Evolutionary conservation across 2,329 filamentous ascomycete genomes (phyloP).

Genomic region (Penicillium verrucosum): DNA sequence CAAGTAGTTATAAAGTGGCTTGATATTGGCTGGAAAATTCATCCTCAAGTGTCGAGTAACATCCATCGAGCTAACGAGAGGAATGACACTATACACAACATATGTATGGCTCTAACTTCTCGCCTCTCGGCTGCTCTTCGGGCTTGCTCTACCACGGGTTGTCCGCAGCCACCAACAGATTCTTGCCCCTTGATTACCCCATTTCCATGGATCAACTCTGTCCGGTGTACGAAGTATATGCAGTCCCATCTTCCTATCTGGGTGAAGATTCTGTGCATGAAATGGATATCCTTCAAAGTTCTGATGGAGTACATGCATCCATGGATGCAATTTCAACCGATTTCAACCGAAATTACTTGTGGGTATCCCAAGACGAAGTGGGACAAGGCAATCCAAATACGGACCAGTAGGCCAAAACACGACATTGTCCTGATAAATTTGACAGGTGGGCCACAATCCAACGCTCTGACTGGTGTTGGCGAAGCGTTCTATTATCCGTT

Average conservation of each 20-base stretch:
- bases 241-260: not conserved
- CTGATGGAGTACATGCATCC: not conserved
- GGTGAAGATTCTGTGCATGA: not conserved
- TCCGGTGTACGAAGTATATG: not conserved
- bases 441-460: not conserved
- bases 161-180: not conserved
- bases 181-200: not conserved
- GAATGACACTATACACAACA: not conserved
- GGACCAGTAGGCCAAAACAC: too few species aligned
- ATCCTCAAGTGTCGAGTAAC: not conserved
- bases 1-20: not conserved
- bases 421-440: not conserved
- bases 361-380: not conserved
- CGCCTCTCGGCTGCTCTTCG: not conserved
- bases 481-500: constrained; percentile 3
- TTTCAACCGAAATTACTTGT: not conserved
- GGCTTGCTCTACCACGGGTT: not conserved
- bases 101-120: not conserved
- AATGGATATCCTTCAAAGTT: not conserved
- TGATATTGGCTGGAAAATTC: not conserved
- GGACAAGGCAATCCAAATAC: not conserved
- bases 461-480: constrained; percentile 3
- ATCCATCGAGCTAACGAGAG: not conserved
- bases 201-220: not conserved
- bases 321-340: not conserved